phyloP scores from a whole-genome alignment of 129 eudicot genomes.

The Ambrosia trifida region DNA sequence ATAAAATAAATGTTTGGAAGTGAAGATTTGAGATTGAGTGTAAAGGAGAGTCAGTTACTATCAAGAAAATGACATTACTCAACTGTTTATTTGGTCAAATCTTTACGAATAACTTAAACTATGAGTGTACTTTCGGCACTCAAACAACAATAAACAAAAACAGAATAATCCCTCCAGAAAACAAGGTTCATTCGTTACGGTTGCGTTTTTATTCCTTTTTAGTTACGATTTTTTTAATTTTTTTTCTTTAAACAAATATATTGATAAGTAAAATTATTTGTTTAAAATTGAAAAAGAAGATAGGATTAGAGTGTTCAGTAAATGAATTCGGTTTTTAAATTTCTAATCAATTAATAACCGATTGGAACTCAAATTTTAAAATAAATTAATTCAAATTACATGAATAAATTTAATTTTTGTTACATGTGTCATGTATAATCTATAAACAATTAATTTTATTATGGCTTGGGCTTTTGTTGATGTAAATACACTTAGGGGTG shows the following conservation, averaged over 20 bases:
- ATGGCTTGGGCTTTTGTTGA: too few relatives aligned
- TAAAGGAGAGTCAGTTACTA: slow-evolving; percentile 23
- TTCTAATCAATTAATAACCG: too few relatives aligned
- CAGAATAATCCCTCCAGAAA: slow-evolving; percentile 16
- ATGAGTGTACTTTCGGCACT: slow-evolving; percentile 12
- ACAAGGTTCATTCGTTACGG: neutral
- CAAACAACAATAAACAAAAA: slow-evolving; percentile 1
- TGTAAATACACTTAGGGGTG: too few relatives aligned
- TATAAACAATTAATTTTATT: too few relatives aligned
- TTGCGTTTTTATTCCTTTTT: neutral
- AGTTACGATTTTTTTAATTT: neutral
- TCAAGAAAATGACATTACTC: slow-evolving; percentile 25
- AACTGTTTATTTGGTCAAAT: slow-evolving; percentile 21
- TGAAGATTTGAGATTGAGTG: slow-evolving; percentile 23
- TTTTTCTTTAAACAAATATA: neutral
- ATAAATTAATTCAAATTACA: too few relatives aligned
- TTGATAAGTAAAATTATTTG: neutral
- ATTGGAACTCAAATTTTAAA: neutral
- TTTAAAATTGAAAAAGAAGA: neutral
- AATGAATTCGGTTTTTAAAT: too few relatives aligned
- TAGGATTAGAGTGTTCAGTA: too few relatives aligned
- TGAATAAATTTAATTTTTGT: too few relatives aligned
- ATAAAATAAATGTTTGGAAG: neutral
- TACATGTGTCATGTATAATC: too few relatives aligned
- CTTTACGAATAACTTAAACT: neutral